Conservation (phyloP, 2,329 filamentous ascomycete species). For the Cercospora janseana region DNA sequence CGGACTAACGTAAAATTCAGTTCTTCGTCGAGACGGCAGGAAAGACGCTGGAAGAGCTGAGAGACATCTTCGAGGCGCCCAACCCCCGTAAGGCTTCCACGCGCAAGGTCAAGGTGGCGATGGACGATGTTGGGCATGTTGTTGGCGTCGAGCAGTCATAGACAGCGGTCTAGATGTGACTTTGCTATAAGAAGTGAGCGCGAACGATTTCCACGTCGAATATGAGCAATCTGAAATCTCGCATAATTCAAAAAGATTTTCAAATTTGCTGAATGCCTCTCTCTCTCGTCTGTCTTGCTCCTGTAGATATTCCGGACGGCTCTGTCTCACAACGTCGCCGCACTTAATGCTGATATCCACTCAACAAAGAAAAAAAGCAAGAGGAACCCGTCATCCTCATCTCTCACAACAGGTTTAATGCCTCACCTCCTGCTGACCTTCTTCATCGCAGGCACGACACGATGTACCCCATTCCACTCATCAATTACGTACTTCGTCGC, state of each 20-base stretch:
- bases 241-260: too few relatives aligned
- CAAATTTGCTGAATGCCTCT: too few relatives aligned
- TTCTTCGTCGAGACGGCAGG: constrained; percentile 42
- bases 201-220: background rate
- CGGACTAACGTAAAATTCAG: background rate
- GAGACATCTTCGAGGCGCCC: constrained; percentile 27
- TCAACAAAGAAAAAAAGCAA: too few relatives aligned
- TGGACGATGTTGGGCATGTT: constrained; percentile 30
- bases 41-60: constrained; percentile 36
- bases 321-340: too few relatives aligned
- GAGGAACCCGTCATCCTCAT: too few relatives aligned
- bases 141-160: constrained; percentile 20
- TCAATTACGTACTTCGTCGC: constrained; percentile 17
- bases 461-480: constrained; percentile 19
- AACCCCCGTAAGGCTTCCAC: constrained; percentile 35
- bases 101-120: constrained; percentile 31
- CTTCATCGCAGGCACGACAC: constrained; percentile 6
- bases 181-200: background rate
- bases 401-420: too few relatives aligned
- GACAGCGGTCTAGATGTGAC: background rate
- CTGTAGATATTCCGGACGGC: too few relatives aligned
- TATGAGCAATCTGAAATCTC: too few relatives aligned
- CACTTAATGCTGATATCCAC: too few relatives aligned
- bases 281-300: too few relatives aligned
- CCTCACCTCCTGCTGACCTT: background rate